These are phyloP conservation scores for Danielozyma ontarioensis DNA, from an alignment of 805 yeast genomes.

Conservation along the genomic window DNA sequence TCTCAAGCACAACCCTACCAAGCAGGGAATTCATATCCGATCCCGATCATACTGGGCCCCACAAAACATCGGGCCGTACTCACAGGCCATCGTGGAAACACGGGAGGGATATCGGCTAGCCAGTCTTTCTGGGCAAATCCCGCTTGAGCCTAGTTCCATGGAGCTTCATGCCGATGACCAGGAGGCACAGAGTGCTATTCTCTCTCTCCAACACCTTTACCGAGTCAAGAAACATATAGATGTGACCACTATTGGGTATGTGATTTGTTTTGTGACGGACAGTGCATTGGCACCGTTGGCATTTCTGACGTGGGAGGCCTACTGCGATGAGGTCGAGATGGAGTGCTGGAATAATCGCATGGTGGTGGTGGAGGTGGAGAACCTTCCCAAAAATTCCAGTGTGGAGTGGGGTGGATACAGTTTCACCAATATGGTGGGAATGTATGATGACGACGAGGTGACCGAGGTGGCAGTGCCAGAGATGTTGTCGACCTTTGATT, in stretches of 20 bases:
- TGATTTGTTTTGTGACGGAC: conserved; percentile 52
- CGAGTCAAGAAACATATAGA: conserved; percentile 55
- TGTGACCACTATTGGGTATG: conserved; percentile 38
- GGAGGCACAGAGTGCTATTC: conserved; percentile 28
- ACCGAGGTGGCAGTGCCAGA: too few relatives aligned
- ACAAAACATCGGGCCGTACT: conserved; percentile 95
- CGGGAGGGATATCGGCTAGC: conserved; percentile 40
- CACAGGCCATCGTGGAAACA: conserved; percentile 65
- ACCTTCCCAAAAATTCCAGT: conserved; percentile 57
- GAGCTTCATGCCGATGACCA: conserved; percentile 22
- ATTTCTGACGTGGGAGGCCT: conserved; percentile 41
- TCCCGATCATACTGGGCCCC: conserved; percentile 98
- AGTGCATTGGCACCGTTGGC: conserved; percentile 22
- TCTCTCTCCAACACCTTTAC: conserved; percentile 72
- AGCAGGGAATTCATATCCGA: conserved; percentile 81
- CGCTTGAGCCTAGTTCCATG: conserved; percentile 73
- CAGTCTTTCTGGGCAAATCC: conserved; percentile 85
- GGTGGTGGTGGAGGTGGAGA: conserved; percentile 49
- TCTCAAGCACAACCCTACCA: conserved; percentile 22
- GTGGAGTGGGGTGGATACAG: conserved; percentile 75
- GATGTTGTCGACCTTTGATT: too few relatives aligned
- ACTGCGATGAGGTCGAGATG: conserved; percentile 17
- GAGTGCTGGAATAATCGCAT: conserved; percentile 22
- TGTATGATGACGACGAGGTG: conserved; percentile 38
- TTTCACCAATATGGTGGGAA: conserved; percentile 30